phyloP scores from a whole-genome alignment of 2,329 filamentous ascomycete species.

The Exophiala mesophila region DNA sequence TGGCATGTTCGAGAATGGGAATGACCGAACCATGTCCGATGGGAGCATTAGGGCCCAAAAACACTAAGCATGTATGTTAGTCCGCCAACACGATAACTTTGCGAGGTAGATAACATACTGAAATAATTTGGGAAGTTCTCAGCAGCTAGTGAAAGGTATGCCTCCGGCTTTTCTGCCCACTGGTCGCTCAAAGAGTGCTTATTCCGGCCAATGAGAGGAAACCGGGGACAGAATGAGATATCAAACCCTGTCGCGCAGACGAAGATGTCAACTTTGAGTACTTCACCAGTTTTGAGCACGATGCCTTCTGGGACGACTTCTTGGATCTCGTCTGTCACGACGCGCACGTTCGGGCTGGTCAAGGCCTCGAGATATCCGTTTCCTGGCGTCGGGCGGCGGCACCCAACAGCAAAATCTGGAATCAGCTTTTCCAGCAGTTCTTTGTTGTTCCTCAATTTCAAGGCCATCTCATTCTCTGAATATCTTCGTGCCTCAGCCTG shows the following conservation, averaged over 20 bases:
- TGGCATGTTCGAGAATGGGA: slow-evolving; percentile 25
- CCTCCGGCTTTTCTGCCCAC: slow-evolving; percentile 33
- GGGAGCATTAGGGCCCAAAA: neutral
- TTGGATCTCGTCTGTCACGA: slow-evolving; percentile 4
- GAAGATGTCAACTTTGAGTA: slow-evolving; percentile 27
- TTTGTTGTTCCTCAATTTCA: slow-evolving; percentile 29
- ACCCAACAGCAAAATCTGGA: slow-evolving; percentile 40
- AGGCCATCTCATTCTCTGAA: slow-evolving; percentile 5
- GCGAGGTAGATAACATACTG: slow-evolving; percentile 7
- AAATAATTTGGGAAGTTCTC: slow-evolving; percentile 23
- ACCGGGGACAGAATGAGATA: slow-evolving; percentile 36
- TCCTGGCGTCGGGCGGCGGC: slow-evolving; percentile 39
- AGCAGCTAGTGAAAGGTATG: slow-evolving; percentile 22
- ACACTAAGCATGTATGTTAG: neutral
- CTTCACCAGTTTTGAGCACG: neutral
- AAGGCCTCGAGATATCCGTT: slow-evolving; percentile 40
- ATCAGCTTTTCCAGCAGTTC: slow-evolving; percentile 41
- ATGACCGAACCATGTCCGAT: slow-evolving; percentile 11
- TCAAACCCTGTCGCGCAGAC: slow-evolving; percentile 40
- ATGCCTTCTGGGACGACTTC: slow-evolving; percentile 18
- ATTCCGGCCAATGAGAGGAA: slow-evolving; percentile 35
- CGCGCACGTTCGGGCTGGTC: slow-evolving; percentile 26
- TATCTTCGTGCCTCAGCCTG: slow-evolving; percentile 27
- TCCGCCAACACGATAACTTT: neutral
- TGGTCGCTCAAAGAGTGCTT: slow-evolving; percentile 38